A percentile compares a stretch with the other conserved stretches of the same genome.
Evolutionary conservation across 108 stramenopile genomes (phyloP).

Genomic region (Ochromonas danica): DNA sequence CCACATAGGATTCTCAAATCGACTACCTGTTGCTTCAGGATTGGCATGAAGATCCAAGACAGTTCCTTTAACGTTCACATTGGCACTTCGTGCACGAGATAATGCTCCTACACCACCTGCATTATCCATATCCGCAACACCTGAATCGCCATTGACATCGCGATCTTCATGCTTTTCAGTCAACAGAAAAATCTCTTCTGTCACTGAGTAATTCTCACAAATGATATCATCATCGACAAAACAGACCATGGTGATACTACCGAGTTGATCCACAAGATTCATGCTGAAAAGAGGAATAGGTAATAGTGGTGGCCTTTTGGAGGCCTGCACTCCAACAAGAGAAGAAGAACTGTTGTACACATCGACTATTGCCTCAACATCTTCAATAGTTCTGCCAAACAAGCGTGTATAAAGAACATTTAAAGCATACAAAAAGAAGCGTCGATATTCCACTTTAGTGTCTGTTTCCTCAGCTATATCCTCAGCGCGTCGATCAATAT

Average conservation of each 20-base stretch:
- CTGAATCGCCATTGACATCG: background rate
- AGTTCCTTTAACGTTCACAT: background rate
- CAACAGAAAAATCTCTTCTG: conserved; percentile 30
- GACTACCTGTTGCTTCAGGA: background rate
- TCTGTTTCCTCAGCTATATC: background rate
- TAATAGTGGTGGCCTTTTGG: background rate
- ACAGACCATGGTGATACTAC: conserved; percentile 28
- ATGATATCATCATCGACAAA: conserved; percentile 36
- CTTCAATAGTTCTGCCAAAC: background rate
- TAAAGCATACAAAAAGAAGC: background rate
- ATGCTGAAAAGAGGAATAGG: background rate
- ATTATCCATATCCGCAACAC: background rate
- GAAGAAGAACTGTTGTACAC: background rate
- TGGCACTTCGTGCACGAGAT: background rate
- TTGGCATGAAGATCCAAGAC: conserved; percentile 29
- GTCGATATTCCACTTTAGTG: background rate
- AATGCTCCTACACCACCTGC: background rate
- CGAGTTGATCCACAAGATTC: background rate
- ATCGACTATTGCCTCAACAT: background rate
- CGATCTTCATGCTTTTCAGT: background rate
- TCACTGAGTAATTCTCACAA: conserved; percentile 30
- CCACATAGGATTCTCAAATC: conserved; percentile 82
- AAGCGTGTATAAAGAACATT: background rate
- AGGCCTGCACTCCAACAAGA: background rate
- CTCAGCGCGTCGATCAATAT: background rate